phyloP scores from a whole-genome alignment of 2,329 filamentous ascomycete species.

The Stachybotrys elegans region DNA sequence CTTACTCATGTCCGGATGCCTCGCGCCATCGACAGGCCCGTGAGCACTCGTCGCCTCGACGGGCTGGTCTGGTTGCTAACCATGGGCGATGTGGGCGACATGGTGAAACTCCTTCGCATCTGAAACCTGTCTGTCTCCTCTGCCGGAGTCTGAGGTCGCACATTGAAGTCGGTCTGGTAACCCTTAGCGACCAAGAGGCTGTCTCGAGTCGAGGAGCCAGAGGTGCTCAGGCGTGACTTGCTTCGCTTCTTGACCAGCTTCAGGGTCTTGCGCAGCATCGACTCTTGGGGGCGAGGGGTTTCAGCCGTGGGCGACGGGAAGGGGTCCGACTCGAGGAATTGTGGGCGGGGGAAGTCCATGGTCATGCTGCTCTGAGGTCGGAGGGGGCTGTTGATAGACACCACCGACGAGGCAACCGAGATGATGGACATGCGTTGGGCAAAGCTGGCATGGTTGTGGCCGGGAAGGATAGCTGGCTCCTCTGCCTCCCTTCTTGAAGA shows the following conservation, averaged over 20 bases:
- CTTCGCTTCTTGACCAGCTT: constrained; percentile 52
- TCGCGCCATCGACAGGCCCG: background rate
- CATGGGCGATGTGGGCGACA: background rate
- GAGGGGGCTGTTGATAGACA: constrained; percentile 28
- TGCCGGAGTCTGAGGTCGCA: background rate
- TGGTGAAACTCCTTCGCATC: background rate
- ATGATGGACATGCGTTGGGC: constrained; percentile 27
- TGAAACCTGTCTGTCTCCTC: too few relatives aligned
- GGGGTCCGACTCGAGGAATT: constrained; percentile 51
- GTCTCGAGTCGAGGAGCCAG: constrained; percentile 29
- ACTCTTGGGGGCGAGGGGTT: constrained; percentile 33
- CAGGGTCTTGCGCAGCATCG: constrained; percentile 48
- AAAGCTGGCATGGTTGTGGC: constrained; percentile 1
- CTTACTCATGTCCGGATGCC: background rate
- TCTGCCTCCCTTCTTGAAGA: constrained; percentile 40
- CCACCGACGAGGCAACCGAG: constrained; percentile 23
- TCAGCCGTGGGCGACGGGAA: constrained; percentile 36
- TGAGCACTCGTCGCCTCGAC: background rate
- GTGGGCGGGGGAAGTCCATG: constrained; percentile 26
- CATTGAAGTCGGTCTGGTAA: background rate
- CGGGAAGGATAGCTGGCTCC: constrained; percentile 18
- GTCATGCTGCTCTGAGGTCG: constrained; percentile 38
- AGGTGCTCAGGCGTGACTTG: constrained; percentile 38
- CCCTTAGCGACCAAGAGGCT: constrained; percentile 19
- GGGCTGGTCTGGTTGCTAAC: too few relatives aligned